phyloP scores from a whole-genome alignment of 441 rosid species.

The Brassica balearica region DNA sequence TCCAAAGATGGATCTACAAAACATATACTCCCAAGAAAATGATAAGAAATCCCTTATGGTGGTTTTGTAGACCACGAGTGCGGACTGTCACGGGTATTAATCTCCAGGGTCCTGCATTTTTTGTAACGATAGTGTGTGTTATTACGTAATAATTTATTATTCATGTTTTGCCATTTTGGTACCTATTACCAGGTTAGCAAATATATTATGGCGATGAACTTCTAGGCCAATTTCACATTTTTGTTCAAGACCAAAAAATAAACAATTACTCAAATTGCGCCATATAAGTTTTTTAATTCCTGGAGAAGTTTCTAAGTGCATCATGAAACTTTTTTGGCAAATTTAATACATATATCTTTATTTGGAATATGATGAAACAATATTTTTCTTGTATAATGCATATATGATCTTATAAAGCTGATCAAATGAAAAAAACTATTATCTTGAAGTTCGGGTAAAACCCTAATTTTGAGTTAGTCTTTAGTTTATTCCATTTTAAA shows the following conservation, averaged over 20 bases:
- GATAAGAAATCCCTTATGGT: neutral
- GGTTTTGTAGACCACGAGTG: neutral
- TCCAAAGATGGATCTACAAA: neutral
- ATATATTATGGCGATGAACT: neutral
- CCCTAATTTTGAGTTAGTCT: neutral
- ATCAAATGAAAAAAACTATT: neutral
- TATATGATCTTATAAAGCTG: neutral
- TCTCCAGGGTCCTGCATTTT: slow-evolving; percentile 18
- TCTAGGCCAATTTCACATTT: neutral
- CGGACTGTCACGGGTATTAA: neutral
- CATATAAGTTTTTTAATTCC: neutral
- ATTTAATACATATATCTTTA: neutral
- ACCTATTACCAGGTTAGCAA: neutral
- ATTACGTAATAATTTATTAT: neutral
- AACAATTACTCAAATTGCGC: neutral
- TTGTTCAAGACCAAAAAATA: neutral
- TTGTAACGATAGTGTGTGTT: neutral
- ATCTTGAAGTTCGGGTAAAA: neutral
- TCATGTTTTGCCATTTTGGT: neutral
- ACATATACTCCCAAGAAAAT: neutral
- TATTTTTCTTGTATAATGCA: neutral
- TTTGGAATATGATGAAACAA: neutral
- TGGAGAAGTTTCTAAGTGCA: slow-evolving; percentile 6
- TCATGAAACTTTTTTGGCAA: neutral
- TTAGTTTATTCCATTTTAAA: neutral